Base-by-base conservation (phyloP, 1,139 yeast species). In the Kodamaea alishanica region DNA sequence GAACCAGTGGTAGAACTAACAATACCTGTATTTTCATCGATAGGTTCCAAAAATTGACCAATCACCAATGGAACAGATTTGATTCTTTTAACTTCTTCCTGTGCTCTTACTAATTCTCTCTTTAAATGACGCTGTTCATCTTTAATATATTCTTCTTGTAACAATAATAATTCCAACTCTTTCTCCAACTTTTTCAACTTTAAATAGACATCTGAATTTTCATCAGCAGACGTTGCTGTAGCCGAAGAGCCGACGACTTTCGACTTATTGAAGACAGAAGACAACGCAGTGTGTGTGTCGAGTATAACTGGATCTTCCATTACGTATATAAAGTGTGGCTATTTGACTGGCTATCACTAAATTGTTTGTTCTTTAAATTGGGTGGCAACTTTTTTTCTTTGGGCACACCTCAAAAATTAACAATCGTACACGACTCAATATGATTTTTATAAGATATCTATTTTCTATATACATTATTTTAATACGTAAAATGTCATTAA, bases 1-100 rank as follows among this genome's bases (percentile, higher is more conserved):
- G 97, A 89, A 12, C 98, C 98, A 1, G 98, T 94, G 29, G 98
- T 92, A 12, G 96, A 87, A 11, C 96, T 87, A 9, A 94, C 97
- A 55, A 94, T 94, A 48, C 97, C 98, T 6, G 96, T 87, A 52
- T 85, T 84, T 61, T 90, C 95, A 64, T 94, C 99, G 52, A 94
- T 90, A 42, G 98, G 97, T 62, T 94, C 99, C 52, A 94, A 73
- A 55, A 94, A 94, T 66, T 94, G 98, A 20, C 99, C 99, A 65
- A 94, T 94, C 26, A 94, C 98, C 48, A 94, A 73, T 11, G 99
- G 99, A 37, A 94, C 99, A 3, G 96, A 86, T 58, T 92, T 96
- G 60, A 94, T 94, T 54, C 97, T 79, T 63, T 92, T 92, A 35
- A 92, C 98, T 64, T 94, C 99, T 63, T 94, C 98, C 62, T 94